Base-by-base conservation (phyloP, 2,329 filamentous ascomycete genomes). In the Emergomyces orientalis region DNA sequence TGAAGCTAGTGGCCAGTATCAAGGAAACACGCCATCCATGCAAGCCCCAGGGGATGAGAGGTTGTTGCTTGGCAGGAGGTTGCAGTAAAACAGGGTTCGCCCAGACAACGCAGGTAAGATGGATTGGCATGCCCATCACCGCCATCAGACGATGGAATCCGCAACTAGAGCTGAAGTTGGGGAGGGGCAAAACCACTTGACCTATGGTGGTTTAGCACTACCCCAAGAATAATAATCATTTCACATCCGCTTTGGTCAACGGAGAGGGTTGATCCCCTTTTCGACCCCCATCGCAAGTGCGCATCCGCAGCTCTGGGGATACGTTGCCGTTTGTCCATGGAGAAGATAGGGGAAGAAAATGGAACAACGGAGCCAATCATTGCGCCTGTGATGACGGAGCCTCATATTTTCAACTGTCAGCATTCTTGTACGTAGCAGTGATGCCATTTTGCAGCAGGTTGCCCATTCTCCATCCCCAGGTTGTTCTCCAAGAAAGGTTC, bases 31-130 rank as follows among this genome's bases (percentile, higher is more conserved):
- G 9, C 32, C 19, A 37, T 56, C 51, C 30, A 56, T 56, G 34
- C 52, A 56, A 37, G 17, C 3, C 19, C 6, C 17, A 56, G 52
- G 52, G 52, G 30, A 55, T 37, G 32, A 2, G 52, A 55, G 32
- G 52, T 7, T 39, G 52, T 37, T 34, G 30, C 52, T 56, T 56
- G 52, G 52, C 52, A 56, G 52, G 52, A 56, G 30, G 52, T 4
- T 25, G 32, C 52, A 3, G 9, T 22, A 22, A 56, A 56, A 27
- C 30, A 11, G 52, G n/a, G 52, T 22, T 56, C 27, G 30, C 30
- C 32, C 51, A 32, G 30, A 34, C 51, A 7, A 56, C 32, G 19
- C 32, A 56, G 32, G 32, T 9, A 25, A 39, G 52, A 56, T 13
- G n/a, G 34, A 56, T 56, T 37, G 11, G 32, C 32, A 39, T 19